A percentile compares a stretch with the other conserved stretches of the same genome.
These are phyloP conservation scores for Mycogone perniciosa DNA, from an alignment of 2,329 filamentous ascomycete species.

Conservation along the genomic window DNA sequence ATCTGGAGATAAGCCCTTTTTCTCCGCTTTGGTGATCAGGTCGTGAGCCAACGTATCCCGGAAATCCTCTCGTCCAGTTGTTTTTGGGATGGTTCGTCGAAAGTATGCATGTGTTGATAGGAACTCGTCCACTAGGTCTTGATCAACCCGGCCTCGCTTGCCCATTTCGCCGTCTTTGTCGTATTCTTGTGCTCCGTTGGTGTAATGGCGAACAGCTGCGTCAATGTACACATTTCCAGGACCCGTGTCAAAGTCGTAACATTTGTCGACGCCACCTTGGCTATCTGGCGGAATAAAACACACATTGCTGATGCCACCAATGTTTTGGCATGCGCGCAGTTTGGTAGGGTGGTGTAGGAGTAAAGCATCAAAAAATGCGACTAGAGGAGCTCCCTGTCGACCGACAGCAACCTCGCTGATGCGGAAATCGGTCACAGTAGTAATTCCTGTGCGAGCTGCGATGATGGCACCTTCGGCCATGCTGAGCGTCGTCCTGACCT, in stretches of 20 bases:
- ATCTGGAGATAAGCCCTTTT: constrained; percentile 31
- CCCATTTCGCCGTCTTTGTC: constrained; percentile 42
- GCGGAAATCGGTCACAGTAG: constrained; percentile 44
- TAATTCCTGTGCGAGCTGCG: constrained; percentile 45
- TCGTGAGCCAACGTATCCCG: constrained; percentile 39
- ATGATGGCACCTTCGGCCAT: constrained; percentile 53
- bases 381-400: constrained; percentile 41
- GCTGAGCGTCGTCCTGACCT: constrained; percentile 42
- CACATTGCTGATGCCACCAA: constrained; percentile 47
- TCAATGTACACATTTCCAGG: constrained; percentile 36
- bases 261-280: not conserved
- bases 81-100: constrained; percentile 36
- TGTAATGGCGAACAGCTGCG: constrained; percentile 19
- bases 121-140: constrained; percentile 38
- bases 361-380: constrained; percentile 44
- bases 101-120: constrained; percentile 36
- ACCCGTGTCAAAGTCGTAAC: constrained; percentile 39
- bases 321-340: constrained; percentile 45
- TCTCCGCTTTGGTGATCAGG: constrained; percentile 34
- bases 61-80: constrained; percentile 46
- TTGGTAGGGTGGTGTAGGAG: constrained; percentile 44
- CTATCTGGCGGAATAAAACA: constrained; percentile 38
- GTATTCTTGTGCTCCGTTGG: constrained; percentile 39
- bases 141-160: constrained; percentile 31
- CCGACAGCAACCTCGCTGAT: constrained; percentile 41